phyloP scores from a whole-genome alignment of 2,329 filamentous ascomycete species.

The Colletotrichum viniferum region DNA sequence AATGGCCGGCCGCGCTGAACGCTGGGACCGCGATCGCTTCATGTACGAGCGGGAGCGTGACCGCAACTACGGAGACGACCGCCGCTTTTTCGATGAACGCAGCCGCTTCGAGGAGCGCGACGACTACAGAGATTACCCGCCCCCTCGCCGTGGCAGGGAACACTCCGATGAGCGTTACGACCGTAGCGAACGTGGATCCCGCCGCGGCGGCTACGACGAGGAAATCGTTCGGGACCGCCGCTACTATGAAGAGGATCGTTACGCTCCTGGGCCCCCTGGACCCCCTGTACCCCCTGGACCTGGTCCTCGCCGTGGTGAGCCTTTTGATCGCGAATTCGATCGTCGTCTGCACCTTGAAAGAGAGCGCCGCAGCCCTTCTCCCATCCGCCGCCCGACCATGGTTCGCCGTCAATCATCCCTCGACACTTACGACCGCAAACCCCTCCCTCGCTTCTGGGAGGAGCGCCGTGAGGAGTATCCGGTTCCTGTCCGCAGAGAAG shows the following conservation, averaged over 20 bases:
- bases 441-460: conserved; percentile 54
- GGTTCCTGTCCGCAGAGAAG: conserved; percentile 57
- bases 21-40: conserved; percentile 64
- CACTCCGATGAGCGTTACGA: conserved; percentile 56
- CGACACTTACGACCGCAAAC: conserved; percentile 85
- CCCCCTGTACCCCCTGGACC: neutral
- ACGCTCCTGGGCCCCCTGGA: conserved; percentile 3
- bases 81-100: conserved; percentile 50
- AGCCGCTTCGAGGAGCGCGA: conserved; percentile 18
- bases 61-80: conserved; percentile 56
- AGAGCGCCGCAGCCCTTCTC: conserved; percentile 57
- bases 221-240: conserved; percentile 53
- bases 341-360: conserved; percentile 60
- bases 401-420: conserved; percentile 85
- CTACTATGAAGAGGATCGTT: conserved; percentile 60
- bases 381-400: conserved; percentile 67
- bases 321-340: conserved; percentile 46
- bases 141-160: conserved; percentile 44
- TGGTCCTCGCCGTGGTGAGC: conserved; percentile 35
- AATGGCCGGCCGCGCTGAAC: conserved; percentile 38
- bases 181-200: conserved; percentile 34
- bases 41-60: conserved; percentile 43
- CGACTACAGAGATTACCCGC: conserved; percentile 20
- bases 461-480: conserved; percentile 60
- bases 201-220: conserved; percentile 50